A percentile compares a stretch with the other conserved stretches of the same genome.
phyloP scores from a whole-genome alignment of 2,329 filamentous ascomycete species.

The Penicillium hesseltinei region DNA sequence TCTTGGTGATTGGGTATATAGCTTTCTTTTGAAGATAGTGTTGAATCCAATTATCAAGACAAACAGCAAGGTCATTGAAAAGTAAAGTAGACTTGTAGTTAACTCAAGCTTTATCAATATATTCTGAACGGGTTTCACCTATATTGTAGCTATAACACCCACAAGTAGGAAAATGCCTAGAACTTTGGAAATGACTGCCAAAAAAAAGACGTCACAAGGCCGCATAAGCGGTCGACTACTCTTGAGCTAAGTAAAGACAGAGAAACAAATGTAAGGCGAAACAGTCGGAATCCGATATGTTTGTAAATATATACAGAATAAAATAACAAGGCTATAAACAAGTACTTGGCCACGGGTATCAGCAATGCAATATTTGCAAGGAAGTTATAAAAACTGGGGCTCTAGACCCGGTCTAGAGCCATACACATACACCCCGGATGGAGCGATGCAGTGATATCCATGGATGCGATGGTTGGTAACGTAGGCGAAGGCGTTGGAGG shows the following conservation, averaged over 20 bases:
- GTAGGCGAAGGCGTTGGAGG: background rate
- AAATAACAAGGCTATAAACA: background rate
- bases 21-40: background rate
- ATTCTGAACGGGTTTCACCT: too few relatives aligned
- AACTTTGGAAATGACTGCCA: too few relatives aligned
- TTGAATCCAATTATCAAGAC: background rate
- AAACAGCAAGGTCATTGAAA: background rate
- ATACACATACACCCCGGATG: background rate
- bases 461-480: background rate
- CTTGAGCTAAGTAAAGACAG: background rate
- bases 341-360: slow-evolving; percentile 8
- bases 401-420: background rate
- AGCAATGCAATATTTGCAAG: slow-evolving; percentile 12
- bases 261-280: background rate
- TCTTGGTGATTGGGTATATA: background rate
- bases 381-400: background rate
- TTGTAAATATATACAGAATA: slow-evolving; percentile 4
- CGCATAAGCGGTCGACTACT: too few relatives aligned
- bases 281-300: background rate
- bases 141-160: too few relatives aligned
- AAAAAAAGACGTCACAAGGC: too few relatives aligned
- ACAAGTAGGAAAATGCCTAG: too few relatives aligned
- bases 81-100: background rate
- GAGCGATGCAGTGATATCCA: background rate
- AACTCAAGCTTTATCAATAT: background rate